Conservation (phyloP, 495 filamentous ascomycete genomes). For the Hypoxylon intermedium region DNA sequence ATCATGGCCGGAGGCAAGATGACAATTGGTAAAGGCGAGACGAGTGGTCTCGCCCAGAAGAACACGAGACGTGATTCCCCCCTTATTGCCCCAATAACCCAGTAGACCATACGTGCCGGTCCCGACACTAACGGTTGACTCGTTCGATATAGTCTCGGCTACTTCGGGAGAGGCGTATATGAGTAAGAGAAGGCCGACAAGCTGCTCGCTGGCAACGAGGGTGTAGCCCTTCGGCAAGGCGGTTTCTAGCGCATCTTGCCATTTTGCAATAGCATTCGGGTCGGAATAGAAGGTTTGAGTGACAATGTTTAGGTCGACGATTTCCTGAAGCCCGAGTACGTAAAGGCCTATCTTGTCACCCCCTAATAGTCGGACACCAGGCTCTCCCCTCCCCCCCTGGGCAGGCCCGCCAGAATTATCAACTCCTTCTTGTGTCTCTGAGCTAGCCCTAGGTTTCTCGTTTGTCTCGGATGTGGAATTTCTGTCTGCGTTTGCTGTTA, state of each 20-base stretch:
- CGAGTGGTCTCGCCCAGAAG: slow-evolving; percentile 89
- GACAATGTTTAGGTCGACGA: slow-evolving; percentile 81
- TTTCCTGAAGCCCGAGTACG: slow-evolving; percentile 87
- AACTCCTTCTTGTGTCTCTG: slow-evolving; percentile 50
- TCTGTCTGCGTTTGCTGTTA: slow-evolving; percentile 29
- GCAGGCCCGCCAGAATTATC: slow-evolving; percentile 19
- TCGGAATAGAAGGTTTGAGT: slow-evolving; percentile 72
- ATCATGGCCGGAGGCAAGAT: slow-evolving; percentile 86
- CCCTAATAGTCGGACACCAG: slow-evolving; percentile 47
- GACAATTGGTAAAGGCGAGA: slow-evolving; percentile 86
- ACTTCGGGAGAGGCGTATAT: slow-evolving; percentile 83
- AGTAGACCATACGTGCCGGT: slow-evolving; percentile 71
- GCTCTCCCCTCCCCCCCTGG: slow-evolving; percentile 43
- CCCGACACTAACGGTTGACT: slow-evolving; percentile 79
- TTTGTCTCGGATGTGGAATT: slow-evolving; percentile 17
- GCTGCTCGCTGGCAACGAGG: slow-evolving; percentile 78
- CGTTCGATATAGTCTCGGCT: slow-evolving; percentile 71
- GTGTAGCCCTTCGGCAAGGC: slow-evolving; percentile 79
- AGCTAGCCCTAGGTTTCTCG: slow-evolving; percentile 46
- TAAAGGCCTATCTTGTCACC: slow-evolving; percentile 82
- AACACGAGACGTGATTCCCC: slow-evolving; percentile 80
- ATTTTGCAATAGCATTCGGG: slow-evolving; percentile 70
- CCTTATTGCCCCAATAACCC: slow-evolving; percentile 97
- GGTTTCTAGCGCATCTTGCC: slow-evolving; percentile 74
- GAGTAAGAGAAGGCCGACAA: slow-evolving; percentile 84